Conservation (phyloP, 2,329 filamentous ascomycete species). For the Cytospora chrysosperma region DNA sequence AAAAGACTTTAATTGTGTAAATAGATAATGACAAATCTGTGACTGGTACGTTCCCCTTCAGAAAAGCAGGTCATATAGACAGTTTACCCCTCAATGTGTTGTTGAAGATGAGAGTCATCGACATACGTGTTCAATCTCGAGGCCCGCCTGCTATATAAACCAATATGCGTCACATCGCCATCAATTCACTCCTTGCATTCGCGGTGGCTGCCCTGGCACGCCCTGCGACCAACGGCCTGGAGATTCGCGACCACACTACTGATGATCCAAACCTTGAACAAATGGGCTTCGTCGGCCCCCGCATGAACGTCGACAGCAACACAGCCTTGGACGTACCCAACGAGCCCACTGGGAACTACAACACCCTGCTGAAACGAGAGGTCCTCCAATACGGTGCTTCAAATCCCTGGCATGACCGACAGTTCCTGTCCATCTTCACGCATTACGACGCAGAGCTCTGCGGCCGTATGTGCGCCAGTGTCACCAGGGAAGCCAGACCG, state of each 20-base stretch:
- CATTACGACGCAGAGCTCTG: constrained; percentile 15
- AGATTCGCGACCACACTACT: background rate
- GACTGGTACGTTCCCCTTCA: no score
- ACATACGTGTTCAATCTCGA: no score
- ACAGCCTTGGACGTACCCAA: constrained; percentile 14
- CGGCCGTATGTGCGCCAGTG: constrained; percentile 6
- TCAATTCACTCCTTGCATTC: background rate
- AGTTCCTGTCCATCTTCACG: background rate
- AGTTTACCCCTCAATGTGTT: no score
- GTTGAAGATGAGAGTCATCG: no score
- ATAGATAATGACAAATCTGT: no score
- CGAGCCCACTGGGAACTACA: constrained; percentile 14
- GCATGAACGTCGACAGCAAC: background rate
- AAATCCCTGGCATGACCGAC: background rate
- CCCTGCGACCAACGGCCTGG: no score
- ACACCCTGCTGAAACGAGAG: background rate
- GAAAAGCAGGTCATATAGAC: no score
- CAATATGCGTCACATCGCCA: background rate
- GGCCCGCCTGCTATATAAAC: background rate
- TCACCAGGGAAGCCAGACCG: background rate
- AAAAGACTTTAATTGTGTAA: no score
- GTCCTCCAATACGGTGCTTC: background rate
- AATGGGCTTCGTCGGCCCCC: constrained; percentile 11
- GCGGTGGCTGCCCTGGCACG: no score
- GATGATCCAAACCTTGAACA: background rate